Evolutionary conservation across 371 early-diverging fungal genomes (phyloP).

Genomic region (Apophysomyces trapeziformis): DNA sequence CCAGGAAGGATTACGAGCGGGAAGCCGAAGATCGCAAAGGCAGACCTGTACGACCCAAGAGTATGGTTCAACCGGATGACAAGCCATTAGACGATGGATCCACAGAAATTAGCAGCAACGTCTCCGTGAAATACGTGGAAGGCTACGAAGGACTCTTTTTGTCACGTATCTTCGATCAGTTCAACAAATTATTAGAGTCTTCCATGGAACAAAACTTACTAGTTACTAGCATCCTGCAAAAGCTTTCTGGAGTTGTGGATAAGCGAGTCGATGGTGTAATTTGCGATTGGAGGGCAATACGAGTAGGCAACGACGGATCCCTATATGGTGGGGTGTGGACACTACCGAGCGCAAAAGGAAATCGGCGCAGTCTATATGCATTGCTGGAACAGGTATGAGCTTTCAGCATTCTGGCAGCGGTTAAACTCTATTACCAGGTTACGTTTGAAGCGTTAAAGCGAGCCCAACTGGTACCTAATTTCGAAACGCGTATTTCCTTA

Average conservation of each 20-base stretch:
- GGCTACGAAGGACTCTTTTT: conserved; percentile 53
- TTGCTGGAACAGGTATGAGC: conserved; percentile 44
- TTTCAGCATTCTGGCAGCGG: no score
- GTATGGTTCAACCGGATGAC: conserved; percentile 26
- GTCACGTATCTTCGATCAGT: conserved; percentile 49
- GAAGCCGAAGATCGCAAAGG: conserved; percentile 51
- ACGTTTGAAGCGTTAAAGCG: conserved; percentile 57
- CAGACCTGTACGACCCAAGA: conserved; percentile 42
- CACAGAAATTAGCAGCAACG: neutral
- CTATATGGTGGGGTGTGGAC: conserved; percentile 56
- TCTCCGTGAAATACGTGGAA: conserved; percentile 26
- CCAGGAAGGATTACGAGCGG: conserved; percentile 37
- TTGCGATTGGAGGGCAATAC: conserved; percentile 54
- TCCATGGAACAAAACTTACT: conserved; percentile 53
- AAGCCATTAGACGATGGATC: neutral
- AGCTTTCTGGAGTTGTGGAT: conserved; percentile 53
- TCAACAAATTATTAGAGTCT: conserved; percentile 47
- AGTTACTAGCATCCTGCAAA: conserved; percentile 54
- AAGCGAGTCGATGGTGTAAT: conserved; percentile 54
- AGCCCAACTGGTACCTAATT: conserved; percentile 56
- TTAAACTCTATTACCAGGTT: no score
- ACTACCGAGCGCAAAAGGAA: conserved; percentile 39
- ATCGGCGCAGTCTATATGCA: conserved; percentile 48
- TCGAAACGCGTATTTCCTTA: conserved; percentile 52
- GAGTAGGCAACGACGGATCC: conserved; percentile 49